Evolutionary conservation across 2,329 filamentous ascomycete genomes (phyloP).

Genomic region (Aspergillus sergii): DNA sequence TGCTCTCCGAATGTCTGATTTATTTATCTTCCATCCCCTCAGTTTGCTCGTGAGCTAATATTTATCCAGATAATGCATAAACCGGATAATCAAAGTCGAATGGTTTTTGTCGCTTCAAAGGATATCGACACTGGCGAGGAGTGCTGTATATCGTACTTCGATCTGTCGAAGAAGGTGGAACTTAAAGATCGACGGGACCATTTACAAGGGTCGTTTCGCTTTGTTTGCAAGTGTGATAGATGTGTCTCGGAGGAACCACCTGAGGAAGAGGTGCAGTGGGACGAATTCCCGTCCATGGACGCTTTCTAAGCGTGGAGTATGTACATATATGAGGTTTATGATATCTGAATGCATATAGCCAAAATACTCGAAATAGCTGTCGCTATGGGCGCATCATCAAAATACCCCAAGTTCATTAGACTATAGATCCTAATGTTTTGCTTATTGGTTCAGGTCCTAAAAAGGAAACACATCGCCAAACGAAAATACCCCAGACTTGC

Average conservation of each 20-base stretch:
- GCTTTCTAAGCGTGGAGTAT: background rate
- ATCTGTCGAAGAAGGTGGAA: constrained; percentile 25
- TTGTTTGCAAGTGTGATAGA: constrained; percentile 30
- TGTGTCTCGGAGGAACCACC: constrained; percentile 27
- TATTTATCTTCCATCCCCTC: background rate
- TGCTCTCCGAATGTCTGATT: constrained; percentile 23
- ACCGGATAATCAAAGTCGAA: constrained; percentile 30
- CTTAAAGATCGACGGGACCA: constrained; percentile 26
- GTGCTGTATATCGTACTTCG: constrained; percentile 39
- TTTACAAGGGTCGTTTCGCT: constrained; percentile 31
- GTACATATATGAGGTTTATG: background rate
- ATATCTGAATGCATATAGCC: background rate
- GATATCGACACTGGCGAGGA: constrained; percentile 34
- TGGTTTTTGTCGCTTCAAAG: constrained; percentile 33
- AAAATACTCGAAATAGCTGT: background rate
- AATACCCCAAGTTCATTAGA: no score
- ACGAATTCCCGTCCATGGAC: constrained; percentile 17
- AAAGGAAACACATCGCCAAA: no score
- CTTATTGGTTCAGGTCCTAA: no score
- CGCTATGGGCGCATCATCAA: no score
- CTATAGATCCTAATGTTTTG: no score
- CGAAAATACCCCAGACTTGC: no score
- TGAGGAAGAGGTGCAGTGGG: constrained; percentile 19
- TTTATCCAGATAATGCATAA: constrained; percentile 31
- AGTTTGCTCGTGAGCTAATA: constrained; percentile 5